Conservation (phyloP, 306 rosid species). For the Sesbania bispinosa region DNA sequence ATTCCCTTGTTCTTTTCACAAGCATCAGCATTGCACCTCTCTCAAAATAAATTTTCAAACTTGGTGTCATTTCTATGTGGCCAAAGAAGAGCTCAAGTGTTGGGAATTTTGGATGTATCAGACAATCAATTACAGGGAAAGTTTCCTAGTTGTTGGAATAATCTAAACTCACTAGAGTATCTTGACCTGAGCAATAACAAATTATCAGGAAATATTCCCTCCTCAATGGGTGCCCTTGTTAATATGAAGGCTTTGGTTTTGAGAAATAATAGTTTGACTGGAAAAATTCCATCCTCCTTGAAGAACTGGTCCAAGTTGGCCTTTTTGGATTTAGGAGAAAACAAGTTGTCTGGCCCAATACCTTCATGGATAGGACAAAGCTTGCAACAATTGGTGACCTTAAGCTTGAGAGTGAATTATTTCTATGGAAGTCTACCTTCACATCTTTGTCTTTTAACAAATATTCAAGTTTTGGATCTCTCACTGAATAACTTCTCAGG, state of each 20-base stretch:
- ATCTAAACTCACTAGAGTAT: not conserved
- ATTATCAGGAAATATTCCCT: not conserved
- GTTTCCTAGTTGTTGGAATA: not conserved
- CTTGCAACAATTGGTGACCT: not conserved
- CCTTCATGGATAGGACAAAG: constrained; percentile 21
- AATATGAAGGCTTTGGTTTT: not conserved
- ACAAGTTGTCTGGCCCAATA: constrained; percentile 7
- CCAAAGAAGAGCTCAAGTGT: not conserved
- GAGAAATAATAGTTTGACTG: not conserved
- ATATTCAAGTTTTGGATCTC: not conserved
- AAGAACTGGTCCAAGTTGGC: not conserved
- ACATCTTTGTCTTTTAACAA: not conserved
- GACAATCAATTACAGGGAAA: not conserved
- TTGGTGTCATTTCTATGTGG: not conserved
- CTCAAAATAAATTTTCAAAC: not conserved
- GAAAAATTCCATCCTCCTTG: not conserved
- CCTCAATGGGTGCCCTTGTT: not conserved
- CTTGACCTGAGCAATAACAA: not conserved
- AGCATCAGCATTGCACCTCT: not conserved
- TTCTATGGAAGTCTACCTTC: not conserved
- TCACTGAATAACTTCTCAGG: not conserved
- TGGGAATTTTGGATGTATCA: not conserved
- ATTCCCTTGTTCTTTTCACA: not conserved
- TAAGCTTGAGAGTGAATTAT: not conserved
- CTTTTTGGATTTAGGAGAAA: not conserved